Base-by-base conservation (phyloP, 2,329 filamentous ascomycete species). In the Furcasterigmium sp. region DNA sequence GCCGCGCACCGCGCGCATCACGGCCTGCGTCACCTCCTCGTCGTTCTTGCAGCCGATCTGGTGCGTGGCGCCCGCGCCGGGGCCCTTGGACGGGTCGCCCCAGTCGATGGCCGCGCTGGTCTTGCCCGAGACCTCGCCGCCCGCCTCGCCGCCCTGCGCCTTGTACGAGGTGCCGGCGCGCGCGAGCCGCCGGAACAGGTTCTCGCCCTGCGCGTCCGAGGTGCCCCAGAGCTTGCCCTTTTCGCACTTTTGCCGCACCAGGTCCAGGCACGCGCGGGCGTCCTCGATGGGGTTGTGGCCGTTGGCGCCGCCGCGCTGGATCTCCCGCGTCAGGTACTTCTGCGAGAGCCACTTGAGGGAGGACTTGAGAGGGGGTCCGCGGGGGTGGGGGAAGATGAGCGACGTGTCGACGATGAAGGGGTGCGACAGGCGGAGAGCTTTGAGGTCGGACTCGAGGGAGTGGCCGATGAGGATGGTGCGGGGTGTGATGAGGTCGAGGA, bases 261-360 rank as follows among this genome's bases (percentile, higher is more conserved):
- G 82, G 56, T 97, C 91, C 13, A 98, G 81, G 51, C 90, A 94
- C 3, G 93, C 90, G 51, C 78, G 83, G 13, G 93, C 90, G 61
- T 98, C 93, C 63, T 98, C 93, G 49, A 95, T 77, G 46, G 87
- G 93, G 71, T 97, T 85, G 60, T 98, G 93, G 14, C 93, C 93
- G 14, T 60, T 60, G 14, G 74, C 72, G 40, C 85, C 85, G 35
- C 82, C 82, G 55, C 87, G 89, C 60, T 98, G 93, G 42, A 98
- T 95, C 60, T 94, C 87, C 44, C 87, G 85, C 41, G 77, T 78
- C 15, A 97, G 76, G 55, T 91, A 95, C 58, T 91, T 93, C 52
- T 91, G 83, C 0, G 86, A 77, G 3, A 98, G 79, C 74, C 82
- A 97, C 65, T 94, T 96, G 43, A 98, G 75, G 3, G 87, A 89